Evolutionary conservation across 1,284 basidiomycete species (phyloP).

Genomic region (Neotropicomus parvogracilis): DNA sequence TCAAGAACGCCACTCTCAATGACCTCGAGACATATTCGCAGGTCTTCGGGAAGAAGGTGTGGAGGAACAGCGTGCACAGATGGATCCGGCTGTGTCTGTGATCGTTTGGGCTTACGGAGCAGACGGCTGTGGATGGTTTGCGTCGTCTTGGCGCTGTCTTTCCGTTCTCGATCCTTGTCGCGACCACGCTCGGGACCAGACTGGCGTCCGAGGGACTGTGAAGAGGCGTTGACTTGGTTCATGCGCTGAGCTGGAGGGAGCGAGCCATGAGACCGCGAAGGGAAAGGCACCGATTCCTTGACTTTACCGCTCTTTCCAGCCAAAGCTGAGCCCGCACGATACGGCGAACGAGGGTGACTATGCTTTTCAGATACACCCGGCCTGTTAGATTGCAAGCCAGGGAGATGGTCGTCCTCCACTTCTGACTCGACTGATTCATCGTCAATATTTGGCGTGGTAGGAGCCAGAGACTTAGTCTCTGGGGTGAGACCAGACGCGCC

Average conservation of each 20-base stretch:
- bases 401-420: constrained; percentile 57
- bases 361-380: constrained; percentile 47
- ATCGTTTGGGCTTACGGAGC: constrained; percentile 66
- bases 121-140: constrained; percentile 45
- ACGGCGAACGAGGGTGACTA: constrained; percentile 73
- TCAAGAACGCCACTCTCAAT: constrained; percentile 81
- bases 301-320: constrained; percentile 36
- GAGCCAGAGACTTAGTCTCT: constrained; percentile 42
- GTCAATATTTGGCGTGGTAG: constrained; percentile 57
- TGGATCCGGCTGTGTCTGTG: constrained; percentile 46
- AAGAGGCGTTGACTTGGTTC: constrained; percentile 54
- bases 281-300: constrained; percentile 59
- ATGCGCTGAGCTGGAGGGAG: constrained; percentile 61
- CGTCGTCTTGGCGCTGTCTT: constrained; percentile 45
- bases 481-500: constrained; percentile 36
- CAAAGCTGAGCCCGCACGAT: constrained; percentile 50
- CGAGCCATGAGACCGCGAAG: constrained; percentile 75
- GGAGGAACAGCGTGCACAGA: constrained; percentile 60
- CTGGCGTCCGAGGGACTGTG: constrained; percentile 66
- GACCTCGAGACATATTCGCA: constrained; percentile 81
- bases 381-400: constrained; percentile 41
- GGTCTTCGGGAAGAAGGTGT: constrained; percentile 78
- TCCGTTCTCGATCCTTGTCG: constrained; percentile 50
- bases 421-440: constrained; percentile 70
- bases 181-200: constrained; percentile 52